Conservation (phyloP, 495 filamentous ascomycete species). For the Hyaloscypha bicolor region DNA sequence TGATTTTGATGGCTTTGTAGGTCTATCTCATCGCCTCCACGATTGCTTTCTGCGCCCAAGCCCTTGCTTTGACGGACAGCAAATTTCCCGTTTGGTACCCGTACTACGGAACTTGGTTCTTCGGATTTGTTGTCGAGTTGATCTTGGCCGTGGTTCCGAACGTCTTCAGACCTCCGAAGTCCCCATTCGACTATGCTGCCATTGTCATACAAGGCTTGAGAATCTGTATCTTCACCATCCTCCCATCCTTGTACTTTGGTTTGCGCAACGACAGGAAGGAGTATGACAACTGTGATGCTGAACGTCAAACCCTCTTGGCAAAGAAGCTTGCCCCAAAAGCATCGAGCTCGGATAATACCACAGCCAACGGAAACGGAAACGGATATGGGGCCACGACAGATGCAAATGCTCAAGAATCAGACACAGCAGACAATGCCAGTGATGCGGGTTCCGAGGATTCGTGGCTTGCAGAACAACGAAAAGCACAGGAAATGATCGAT, state of each 20-base stretch:
- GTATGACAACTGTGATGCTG: conserved; percentile 46
- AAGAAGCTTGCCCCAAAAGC: conserved; percentile 32
- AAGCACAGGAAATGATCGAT: conserved; percentile 53
- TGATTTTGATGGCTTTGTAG: conserved; percentile 27
- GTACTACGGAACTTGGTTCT: conserved; percentile 56
- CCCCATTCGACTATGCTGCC: conserved; percentile 23
- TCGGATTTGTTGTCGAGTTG: conserved; percentile 54
- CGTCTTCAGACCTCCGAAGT: conserved; percentile 16
- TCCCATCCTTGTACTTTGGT: conserved; percentile 34
- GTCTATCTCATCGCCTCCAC: conserved; percentile 55
- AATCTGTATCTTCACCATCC: conserved; percentile 34
- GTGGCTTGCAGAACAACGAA: conserved; percentile 50
- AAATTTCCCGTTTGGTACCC: conserved; percentile 61
- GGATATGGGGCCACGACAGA: conserved; percentile 51
- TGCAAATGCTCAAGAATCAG: conserved; percentile 22
- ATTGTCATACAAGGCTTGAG: conserved; percentile 34
- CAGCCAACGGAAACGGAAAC: conserved; percentile 35
- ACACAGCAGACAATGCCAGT: conserved; percentile 37
- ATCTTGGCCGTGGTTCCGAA: conserved; percentile 39
- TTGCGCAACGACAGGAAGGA: conserved; percentile 30
- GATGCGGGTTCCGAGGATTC: conserved; percentile 46
- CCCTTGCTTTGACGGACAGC: conserved; percentile 50
- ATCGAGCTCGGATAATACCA: conserved; percentile 28
- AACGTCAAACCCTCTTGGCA: conserved; percentile 51
- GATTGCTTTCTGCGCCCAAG: conserved; percentile 56